phyloP scores from a whole-genome alignment of 2,329 filamentous ascomycete genomes.

The Fusarium pseudograminearum region DNA sequence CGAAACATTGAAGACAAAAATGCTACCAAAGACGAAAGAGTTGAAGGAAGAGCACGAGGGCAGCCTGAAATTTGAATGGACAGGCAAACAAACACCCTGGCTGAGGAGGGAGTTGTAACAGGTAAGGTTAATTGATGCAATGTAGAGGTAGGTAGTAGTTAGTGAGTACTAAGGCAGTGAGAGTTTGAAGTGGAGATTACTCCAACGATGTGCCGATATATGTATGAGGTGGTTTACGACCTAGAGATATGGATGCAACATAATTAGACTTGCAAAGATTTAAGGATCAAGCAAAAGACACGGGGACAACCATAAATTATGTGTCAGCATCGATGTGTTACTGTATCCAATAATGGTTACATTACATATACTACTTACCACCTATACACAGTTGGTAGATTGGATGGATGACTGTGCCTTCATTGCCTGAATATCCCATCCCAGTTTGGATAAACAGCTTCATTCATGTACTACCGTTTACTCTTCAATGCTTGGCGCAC shows the following conservation, averaged over 20 bases:
- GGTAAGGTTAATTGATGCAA: slow-evolving; percentile 22
- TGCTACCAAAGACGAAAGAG: slow-evolving; percentile 5
- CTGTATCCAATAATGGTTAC: neutral
- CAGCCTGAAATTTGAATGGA: slow-evolving; percentile 15
- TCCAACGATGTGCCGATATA: neutral
- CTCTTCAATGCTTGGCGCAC: slow-evolving; percentile 4
- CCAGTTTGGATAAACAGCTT: neutral
- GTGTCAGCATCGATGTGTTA: slow-evolving; percentile 1
- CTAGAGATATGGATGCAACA: slow-evolving; percentile 3
- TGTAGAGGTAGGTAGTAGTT: too few relatives aligned
- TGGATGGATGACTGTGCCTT: neutral
- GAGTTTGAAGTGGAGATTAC: slow-evolving; percentile 35
- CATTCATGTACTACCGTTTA: neutral
- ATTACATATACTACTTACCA: neutral
- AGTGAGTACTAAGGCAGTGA: slow-evolving; percentile 7
- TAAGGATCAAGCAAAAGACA: slow-evolving; percentile 11
- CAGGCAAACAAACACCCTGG: slow-evolving; percentile 9
- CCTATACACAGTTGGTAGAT: neutral
- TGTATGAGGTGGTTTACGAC: neutral
- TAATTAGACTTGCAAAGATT: slow-evolving; percentile 4
- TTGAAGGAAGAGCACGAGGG: slow-evolving; percentile 19
- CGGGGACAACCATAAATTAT: neutral
- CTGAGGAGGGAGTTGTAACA: slow-evolving; percentile 27
- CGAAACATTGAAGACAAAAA: slow-evolving; percentile 34
- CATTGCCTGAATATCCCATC: neutral